Percentiles rank a stretch among this genome's conserved stretches.
phyloP scores from a whole-genome alignment of 1,284 basidiomycete species.

The Stereum hirsutum region DNA sequence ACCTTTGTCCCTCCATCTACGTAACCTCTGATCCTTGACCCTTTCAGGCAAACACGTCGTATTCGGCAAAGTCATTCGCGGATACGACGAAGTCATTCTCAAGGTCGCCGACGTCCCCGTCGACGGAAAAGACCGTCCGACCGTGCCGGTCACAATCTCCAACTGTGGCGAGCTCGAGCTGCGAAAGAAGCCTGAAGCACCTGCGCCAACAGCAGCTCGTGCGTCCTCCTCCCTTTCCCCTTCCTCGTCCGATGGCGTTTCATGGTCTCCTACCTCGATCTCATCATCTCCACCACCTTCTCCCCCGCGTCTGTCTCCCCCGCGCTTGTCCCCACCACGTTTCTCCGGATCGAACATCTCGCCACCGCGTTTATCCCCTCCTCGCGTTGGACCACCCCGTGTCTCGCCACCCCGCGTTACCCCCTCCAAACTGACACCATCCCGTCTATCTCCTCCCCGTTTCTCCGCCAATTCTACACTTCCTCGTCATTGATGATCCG shows the following conservation, averaged over 20 bases:
- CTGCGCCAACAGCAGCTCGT: background rate
- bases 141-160: conserved; percentile 60
- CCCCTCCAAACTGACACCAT: too few species aligned
- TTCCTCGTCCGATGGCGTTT: too few species aligned
- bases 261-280: too few species aligned
- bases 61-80: conserved; percentile 58
- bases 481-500: background rate
- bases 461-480: background rate
- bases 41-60: conserved; percentile 67
- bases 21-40: background rate
- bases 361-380: too few species aligned
- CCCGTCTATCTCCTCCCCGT: too few species aligned
- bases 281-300: too few species aligned
- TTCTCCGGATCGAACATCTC: too few species aligned
- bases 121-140: conserved; percentile 65
- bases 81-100: conserved; percentile 50
- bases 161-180: conserved; percentile 85
- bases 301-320: too few species aligned
- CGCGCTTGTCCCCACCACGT: too few species aligned
- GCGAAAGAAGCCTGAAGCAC: conserved; percentile 25
- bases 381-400: too few species aligned
- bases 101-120: conserved; percentile 47
- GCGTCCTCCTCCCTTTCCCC: background rate
- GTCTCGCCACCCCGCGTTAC: too few species aligned
- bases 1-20: background rate